Conservation (phyloP, 495 filamentous ascomycete genomes). For the Astrothelium subdiscretum region DNA sequence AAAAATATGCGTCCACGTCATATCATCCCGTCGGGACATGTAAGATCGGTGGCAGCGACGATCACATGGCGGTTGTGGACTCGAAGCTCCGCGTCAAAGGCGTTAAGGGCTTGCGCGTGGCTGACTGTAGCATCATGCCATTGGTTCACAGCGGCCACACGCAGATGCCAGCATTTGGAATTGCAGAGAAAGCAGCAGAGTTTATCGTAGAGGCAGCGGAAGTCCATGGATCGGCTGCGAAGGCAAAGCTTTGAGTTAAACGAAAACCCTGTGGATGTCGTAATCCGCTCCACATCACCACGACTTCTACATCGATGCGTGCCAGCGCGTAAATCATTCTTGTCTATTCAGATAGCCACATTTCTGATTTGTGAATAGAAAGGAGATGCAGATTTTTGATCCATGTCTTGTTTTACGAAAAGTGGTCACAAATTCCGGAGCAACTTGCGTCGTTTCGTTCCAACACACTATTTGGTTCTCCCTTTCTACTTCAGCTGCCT, state of each 20-base stretch:
- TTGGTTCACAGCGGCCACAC: slow-evolving; percentile 46
- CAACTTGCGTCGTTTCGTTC: not conserved
- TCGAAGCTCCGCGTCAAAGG: slow-evolving; percentile 41
- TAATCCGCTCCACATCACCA: not conserved
- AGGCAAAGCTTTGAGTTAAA: not conserved
- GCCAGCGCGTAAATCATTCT: not conserved
- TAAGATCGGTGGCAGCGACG: slow-evolving; percentile 38
- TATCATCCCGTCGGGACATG: slow-evolving; percentile 45
- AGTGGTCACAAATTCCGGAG: not conserved
- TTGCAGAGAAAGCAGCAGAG: slow-evolving; percentile 48
- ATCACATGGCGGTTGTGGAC: slow-evolving; percentile 44
- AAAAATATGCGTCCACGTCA: slow-evolving; percentile 41
- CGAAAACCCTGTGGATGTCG: not conserved
- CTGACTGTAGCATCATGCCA: slow-evolving; percentile 49
- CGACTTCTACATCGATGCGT: not conserved
- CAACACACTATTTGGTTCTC: not conserved
- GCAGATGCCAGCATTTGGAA: slow-evolving; percentile 47
- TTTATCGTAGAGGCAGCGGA: slow-evolving; percentile 22
- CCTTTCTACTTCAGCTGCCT: not conserved
- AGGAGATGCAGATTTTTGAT: not conserved
- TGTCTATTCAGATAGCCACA: not conserved
- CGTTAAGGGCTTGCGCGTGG: slow-evolving; percentile 41
- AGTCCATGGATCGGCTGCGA: not conserved
- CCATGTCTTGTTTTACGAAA: not conserved
- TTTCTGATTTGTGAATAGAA: not conserved